A percentile compares a stretch with the other conserved stretches of the same genome.
phyloP scores from a whole-genome alignment of 352 stramenopile species.

The Phytophthora pinifolia region DNA sequence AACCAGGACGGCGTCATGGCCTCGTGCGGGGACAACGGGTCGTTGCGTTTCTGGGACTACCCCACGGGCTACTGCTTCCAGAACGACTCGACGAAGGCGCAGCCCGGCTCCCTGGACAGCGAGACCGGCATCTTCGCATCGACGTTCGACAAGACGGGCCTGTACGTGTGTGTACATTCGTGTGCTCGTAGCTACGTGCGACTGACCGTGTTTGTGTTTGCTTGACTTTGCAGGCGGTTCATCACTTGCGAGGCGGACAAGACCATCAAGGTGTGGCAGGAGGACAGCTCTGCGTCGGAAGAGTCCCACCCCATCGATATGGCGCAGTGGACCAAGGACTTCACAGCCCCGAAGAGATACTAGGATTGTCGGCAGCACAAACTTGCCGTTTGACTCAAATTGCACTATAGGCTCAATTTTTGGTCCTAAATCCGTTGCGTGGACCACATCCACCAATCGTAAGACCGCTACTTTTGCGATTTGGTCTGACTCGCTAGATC shows the following conservation, averaged over 20 bases:
- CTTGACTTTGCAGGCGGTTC: conserved; percentile 90
- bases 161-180: conserved; percentile 46
- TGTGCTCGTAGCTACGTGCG: background rate
- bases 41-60: conserved; percentile 99
- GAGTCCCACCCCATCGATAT: conserved; percentile 98
- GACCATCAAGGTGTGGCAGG: conserved; percentile 99
- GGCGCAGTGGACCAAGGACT: conserved; percentile 95
- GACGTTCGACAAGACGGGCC: conserved; percentile 97
- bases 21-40: conserved; percentile 97
- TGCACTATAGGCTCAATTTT: no score
- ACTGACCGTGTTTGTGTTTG: conserved; percentile 9
- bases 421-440: no score
- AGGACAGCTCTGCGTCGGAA: conserved; percentile 94
- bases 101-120: conserved; percentile 96
- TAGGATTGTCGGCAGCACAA: conserved; percentile 21
- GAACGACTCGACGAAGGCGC: conserved; percentile 91
- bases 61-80: conserved; percentile 98
- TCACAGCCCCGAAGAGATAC: conserved; percentile 81
- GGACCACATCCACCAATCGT: no score
- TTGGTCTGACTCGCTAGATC: background rate
- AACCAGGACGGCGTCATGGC: conserved; percentile 98
- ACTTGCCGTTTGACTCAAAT: background rate
- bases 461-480: background rate
- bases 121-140: conserved; percentile 97
- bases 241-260: conserved; percentile 99